Evolutionary conservation across 495 filamentous ascomycete genomes (phyloP), one percentile per base, ranked within the genome.

Genomic region (Xylaria sp.): DNA sequence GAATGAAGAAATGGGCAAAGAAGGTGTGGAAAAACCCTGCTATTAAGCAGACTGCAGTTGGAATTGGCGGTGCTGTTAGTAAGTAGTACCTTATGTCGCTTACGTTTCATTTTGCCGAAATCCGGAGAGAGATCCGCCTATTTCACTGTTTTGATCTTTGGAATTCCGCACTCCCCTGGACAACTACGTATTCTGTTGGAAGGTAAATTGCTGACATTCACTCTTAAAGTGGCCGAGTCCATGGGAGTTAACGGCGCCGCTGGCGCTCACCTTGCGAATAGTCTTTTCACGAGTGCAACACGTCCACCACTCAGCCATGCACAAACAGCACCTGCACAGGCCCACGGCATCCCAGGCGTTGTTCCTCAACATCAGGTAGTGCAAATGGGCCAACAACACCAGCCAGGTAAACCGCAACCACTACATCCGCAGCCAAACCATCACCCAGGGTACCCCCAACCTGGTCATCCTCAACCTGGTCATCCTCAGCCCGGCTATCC

Each of bases 1-100:
- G 73, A 31, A 72, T 78, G 73, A 78, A 78, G 70, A 77, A 78
- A 68, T 78, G 73, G 75, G 77, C 73, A 14, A 77, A 72, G 40
- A 75, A 77, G 46, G 67, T 71, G 9, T 72, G 64, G 71, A 65
- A 77, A n/a, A 78, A 70, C 62, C 75, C 77, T 12, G 69, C 73
- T 5, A 17, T 78, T 29, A 78, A 78, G 35, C 77, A 78, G 33
- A 70, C 73, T 0, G 69, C 75, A 8, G 75, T 46, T 37, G 73
- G 55, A 12, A 29, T 75, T 41, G 63, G 71, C 1, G 77, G 77
- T 8, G 77, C 75, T n/a, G 48, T 77, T 19, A 46, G 69, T 71
- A 66, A 50, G 69, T 66, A 41, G 11, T 43, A 40, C 31, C 33
- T 19, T 62, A 11, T 26, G 9, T 58, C 31, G n/a, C 19, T 35